Base-by-base conservation (phyloP, 2,329 filamentous ascomycete species). In the Colletotrichum sp. region DNA sequence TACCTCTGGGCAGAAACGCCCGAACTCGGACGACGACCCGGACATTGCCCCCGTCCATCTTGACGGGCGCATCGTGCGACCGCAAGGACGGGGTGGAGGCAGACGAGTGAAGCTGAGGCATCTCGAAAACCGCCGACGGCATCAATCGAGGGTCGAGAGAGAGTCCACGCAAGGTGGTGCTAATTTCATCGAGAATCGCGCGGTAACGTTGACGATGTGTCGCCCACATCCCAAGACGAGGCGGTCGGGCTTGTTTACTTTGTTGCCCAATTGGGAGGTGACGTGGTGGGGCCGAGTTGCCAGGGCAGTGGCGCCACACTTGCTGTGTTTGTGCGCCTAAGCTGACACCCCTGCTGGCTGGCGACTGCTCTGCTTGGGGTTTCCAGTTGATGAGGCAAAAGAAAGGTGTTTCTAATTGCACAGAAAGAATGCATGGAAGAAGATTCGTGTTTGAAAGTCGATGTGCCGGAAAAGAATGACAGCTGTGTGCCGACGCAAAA, bases 21-120 rank as follows among this genome's bases (percentile, higher is more conserved):
- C 95, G 89, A 71, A 96, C 94, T 82, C 95, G 90, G 76, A 97
- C 95, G 34, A 96, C 95, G 32, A 97, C 95, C 80, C 92, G 91
- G 75, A 97, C 95, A 84, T 97, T 97, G 73, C 94, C 94, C 77
- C 89, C 83, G 81, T 92, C 88, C 87, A 90, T 89, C 82, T 87
- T 89, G 79, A 92, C 84, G n/a, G 90, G 91, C 66, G 91, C 91
- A 86, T 95, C 93, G 82, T 92, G 91, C 52, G 94, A 94, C 76
- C 94, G 91, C 80, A 96, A 86, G 30, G 94, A 96, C 43, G 94
- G 94, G 74, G 94, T 96, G 70, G 94, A 96, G 65, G 94, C 94
- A 71, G 91, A 93, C 25, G 94, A 96, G 80, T 86, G 88, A 75
- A 91, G 84, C 56, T 86, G 77, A 66, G 80, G 80, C 70, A 79